Percentiles rank a stretch among this genome's conserved stretches.
These are phyloP conservation scores for Fusarium sp. DNA, from an alignment of 2,329 filamentous ascomycete species.

Conservation along the genomic window DNA sequence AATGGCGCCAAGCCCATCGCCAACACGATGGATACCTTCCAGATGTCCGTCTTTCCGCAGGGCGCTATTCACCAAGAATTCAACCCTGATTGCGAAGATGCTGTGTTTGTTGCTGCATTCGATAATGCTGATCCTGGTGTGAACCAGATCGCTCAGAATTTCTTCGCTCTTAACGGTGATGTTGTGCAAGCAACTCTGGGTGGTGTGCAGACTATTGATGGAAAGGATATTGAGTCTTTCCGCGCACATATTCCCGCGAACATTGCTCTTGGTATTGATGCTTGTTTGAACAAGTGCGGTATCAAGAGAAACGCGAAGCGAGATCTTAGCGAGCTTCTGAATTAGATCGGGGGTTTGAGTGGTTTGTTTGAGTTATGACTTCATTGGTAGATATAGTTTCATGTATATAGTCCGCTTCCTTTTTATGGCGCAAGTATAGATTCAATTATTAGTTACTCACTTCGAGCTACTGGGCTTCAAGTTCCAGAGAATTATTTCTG, in stretches of 20 bases:
- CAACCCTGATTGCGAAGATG: slow-evolving; percentile 60
- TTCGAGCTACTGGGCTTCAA: not conserved
- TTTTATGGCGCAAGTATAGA: not conserved
- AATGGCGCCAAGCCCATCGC: slow-evolving; percentile 44
- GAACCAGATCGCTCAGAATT: slow-evolving; percentile 55
- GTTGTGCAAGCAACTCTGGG: not conserved
- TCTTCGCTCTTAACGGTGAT: slow-evolving; percentile 3
- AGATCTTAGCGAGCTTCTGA: not conserved
- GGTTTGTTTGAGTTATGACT: not conserved
- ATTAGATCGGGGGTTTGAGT: not conserved
- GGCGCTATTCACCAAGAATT: slow-evolving; percentile 62
- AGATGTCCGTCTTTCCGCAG: slow-evolving; percentile 61
- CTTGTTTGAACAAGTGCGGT: slow-evolving; percentile 20
- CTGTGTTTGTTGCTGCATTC: slow-evolving; percentile 61
- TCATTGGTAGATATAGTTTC: not conserved
- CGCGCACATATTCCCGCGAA: not conserved
- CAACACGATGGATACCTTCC: slow-evolving; percentile 52
- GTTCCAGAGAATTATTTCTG: not conserved
- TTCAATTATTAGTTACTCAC: not conserved
- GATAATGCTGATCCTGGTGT: slow-evolving; percentile 58
- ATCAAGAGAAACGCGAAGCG: slow-evolving; percentile 11
- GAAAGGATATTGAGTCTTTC: slow-evolving; percentile 21
- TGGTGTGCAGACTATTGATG: not conserved
- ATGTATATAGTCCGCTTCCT: not conserved
- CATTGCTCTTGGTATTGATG: slow-evolving; percentile 20